These are phyloP conservation scores for Cladosporium sp. DNA, from an alignment of 2,329 filamentous ascomycete genomes.

Conservation along the genomic window DNA sequence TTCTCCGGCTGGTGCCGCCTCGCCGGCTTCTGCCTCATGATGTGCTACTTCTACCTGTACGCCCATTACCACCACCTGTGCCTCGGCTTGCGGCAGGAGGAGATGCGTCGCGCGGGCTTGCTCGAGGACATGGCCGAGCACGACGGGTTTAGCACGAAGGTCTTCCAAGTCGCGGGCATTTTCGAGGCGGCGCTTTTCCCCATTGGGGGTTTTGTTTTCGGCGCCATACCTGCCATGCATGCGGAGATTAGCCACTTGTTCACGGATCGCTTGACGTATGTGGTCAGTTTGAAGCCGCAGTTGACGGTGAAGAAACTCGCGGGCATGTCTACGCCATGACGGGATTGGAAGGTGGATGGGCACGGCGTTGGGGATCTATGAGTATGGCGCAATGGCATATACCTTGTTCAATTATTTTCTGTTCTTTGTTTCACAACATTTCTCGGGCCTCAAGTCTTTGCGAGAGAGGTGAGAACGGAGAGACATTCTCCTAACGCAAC, in stretches of 20 bases:
- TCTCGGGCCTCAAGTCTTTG: neutral
- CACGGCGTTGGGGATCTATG: neutral
- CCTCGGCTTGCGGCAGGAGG: constrained; percentile 56
- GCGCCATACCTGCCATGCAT: constrained; percentile 63
- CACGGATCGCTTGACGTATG: constrained; percentile 65
- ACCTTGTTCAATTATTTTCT: neutral
- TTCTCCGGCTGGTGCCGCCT: constrained; percentile 59
- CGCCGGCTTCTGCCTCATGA: constrained; percentile 59
- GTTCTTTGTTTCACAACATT: neutral
- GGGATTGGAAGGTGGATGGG: neutral
- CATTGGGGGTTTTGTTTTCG: constrained; percentile 63
- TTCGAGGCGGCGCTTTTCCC: constrained; percentile 67
- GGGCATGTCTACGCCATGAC: constrained; percentile 8
- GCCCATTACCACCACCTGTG: constrained; percentile 63
- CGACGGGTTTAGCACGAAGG: constrained; percentile 23
- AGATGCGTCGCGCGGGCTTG: constrained; percentile 63
- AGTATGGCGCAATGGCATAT: neutral
- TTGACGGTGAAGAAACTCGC: constrained; percentile 13
- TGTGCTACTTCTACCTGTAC: constrained; percentile 62
- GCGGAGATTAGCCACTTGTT: constrained; percentile 68
- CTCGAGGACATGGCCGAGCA: constrained; percentile 53
- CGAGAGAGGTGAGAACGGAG: neutral
- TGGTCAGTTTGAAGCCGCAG: constrained; percentile 64
- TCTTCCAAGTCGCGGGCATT: constrained; percentile 35
- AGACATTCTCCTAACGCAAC: too few relatives aligned